Evolutionary conservation across 108 stramenopile species (phyloP).

Genomic region (Fragilaria radians): DNA sequence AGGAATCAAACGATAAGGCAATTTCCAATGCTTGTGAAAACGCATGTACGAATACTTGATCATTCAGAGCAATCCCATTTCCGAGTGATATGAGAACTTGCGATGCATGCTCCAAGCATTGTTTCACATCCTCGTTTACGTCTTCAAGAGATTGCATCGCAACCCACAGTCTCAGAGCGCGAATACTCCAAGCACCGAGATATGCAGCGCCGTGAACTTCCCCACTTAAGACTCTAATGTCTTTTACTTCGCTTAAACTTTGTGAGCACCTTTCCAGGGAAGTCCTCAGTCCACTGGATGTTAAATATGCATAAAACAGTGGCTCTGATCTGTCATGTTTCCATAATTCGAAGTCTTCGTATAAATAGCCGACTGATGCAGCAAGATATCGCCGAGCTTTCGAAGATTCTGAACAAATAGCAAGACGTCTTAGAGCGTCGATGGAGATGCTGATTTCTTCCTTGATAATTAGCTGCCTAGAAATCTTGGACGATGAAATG

Average conservation of each 20-base stretch:
- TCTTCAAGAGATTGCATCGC: slow-evolving; percentile 1
- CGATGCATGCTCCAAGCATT: slow-evolving; percentile 28
- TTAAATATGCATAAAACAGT: not conserved
- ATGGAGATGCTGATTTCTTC: slow-evolving; percentile 8
- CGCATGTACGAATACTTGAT: slow-evolving; percentile 59
- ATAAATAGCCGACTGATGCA: slow-evolving; percentile 36
- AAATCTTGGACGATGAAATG: slow-evolving; percentile 37
- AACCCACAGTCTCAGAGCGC: slow-evolving; percentile 34
- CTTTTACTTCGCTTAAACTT: slow-evolving; percentile 1
- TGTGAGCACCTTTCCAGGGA: slow-evolving; percentile 6
- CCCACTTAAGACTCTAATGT: slow-evolving; percentile 17
- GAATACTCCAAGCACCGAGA: slow-evolving; percentile 50
- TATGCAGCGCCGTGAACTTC: slow-evolving; percentile 70
- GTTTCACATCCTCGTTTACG: slow-evolving; percentile 1
- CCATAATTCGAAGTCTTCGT: slow-evolving; percentile 41
- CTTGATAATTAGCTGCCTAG: slow-evolving; percentile 23
- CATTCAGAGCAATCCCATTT: slow-evolving; percentile 34
- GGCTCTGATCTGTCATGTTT: slow-evolving; percentile 3
- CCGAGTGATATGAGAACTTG: slow-evolving; percentile 39
- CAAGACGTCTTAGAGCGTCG: slow-evolving; percentile 21
- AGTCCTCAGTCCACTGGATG: not conserved
- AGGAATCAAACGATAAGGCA: slow-evolving; percentile 42
- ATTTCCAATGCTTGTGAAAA: slow-evolving; percentile 47
- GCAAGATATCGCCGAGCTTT: slow-evolving; percentile 58
- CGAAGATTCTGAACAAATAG: slow-evolving; percentile 39